Evolutionary conservation across 176 grass and related monocot species (phyloP).

Genomic region (Carex myosuroides): DNA sequence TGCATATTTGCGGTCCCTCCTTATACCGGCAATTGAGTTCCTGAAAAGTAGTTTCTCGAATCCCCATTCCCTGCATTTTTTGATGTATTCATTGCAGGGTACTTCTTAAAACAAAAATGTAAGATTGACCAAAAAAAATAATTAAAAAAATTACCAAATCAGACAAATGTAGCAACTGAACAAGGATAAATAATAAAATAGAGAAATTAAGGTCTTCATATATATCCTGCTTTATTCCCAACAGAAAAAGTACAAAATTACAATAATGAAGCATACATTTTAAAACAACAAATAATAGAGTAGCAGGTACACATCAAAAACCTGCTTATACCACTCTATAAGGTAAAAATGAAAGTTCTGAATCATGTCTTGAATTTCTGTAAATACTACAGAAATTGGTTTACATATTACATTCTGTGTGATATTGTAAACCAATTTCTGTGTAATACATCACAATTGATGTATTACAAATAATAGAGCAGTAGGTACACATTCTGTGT

Average conservation of each 20-base stretch:
- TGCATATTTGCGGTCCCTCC: slow-evolving; percentile 83
- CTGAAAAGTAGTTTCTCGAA: slow-evolving; percentile 80
- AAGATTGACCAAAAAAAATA: too few species aligned
- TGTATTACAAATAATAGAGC: too few species aligned
- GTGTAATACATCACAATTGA: background rate
- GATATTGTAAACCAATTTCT: too few species aligned
- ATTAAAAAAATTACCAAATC: too few species aligned
- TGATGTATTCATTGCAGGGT: background rate
- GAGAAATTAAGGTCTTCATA: too few species aligned
- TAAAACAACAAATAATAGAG: background rate
- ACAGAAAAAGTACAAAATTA: too few species aligned
- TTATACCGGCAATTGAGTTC: slow-evolving; percentile 47
- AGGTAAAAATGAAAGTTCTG: background rate
- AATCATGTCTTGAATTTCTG: background rate
- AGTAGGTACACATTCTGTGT: background rate
- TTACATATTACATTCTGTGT: background rate
- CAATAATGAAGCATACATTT: background rate
- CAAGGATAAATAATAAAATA: too few species aligned
- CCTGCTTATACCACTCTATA: background rate
- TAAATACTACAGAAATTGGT: background rate
- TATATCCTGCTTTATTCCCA: too few species aligned
- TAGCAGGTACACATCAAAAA: background rate
- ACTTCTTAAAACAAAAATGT: background rate
- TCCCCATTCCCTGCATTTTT: slow-evolving; percentile 63
- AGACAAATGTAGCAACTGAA: too few species aligned